Base-by-base conservation (phyloP, 2,329 filamentous ascomycete species). In the Fusarium fracticaudum region DNA sequence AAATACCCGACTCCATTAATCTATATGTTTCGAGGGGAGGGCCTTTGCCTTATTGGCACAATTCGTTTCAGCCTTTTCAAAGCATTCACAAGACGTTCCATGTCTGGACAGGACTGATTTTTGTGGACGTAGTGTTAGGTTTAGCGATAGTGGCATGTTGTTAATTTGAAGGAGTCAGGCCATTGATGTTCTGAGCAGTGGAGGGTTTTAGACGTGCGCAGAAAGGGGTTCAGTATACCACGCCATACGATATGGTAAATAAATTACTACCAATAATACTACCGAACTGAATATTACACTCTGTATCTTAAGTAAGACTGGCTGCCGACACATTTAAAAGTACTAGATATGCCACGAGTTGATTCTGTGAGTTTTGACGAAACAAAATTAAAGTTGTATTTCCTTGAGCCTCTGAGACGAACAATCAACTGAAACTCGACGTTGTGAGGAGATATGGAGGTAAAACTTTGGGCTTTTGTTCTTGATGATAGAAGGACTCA, bases 151-250 rank as follows among this genome's bases (percentile, higher is more conserved):
- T 44, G 67, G 60, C 59, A 64, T 55, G 60, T 63, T 40, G 20
- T 35, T 60, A 29, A 64, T 72, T 24, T 47, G 33, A 55, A 53
- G 64, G 59, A 37, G 51, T 51, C 57, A 15, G 45, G 29, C 15
- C 51, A 55, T 55, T 29, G 22, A 45, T 33, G 18, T 12, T 33
- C n/a, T 29, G 15, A 35, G 38, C 53, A 47, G 54, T 54, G 54
- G 67, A 54, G 64, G 26, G 48, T 53, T 35, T 64, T 73, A 67
- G 57, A 74, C 45, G 44, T 50, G 59, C 53, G 26, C 33, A 50
- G 50, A 50, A 29, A 60, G 31, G 44, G 61, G 65, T 51, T 67
- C 38, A 65, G 60, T 60, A 71, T 60, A 66, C 18, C 48, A 77
- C 64, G 67, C 53, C 61, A 65, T 57, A 57, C 26, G 54, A 60